Conservation (phyloP, 176 grass and related monocot species). For the Phoenix roebelenii region DNA sequence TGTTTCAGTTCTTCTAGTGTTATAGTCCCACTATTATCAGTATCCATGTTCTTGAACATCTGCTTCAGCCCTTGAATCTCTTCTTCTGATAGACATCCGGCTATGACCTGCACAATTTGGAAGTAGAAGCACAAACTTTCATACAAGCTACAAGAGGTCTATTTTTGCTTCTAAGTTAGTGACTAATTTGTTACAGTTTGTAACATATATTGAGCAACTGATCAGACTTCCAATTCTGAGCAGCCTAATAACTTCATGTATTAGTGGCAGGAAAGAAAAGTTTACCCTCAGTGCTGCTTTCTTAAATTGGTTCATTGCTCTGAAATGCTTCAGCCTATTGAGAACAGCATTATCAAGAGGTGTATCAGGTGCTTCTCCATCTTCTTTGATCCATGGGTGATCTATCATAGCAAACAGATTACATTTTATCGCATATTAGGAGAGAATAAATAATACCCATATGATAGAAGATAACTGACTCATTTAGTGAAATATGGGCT, state of each 20-base stretch:
- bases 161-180: too few relatives aligned
- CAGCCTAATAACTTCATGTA: too few relatives aligned
- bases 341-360: conserved; percentile 75
- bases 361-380: conserved; percentile 67
- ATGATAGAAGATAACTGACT: too few relatives aligned
- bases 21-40: conserved; percentile 74
- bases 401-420: conserved; percentile 21
- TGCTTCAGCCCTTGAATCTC: conserved; percentile 77
- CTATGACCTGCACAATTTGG: conserved; percentile 41
- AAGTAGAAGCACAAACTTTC: neutral
- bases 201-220: too few relatives aligned
- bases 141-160: too few relatives aligned
- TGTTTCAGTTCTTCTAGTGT: conserved; percentile 68
- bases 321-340: conserved; percentile 68
- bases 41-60: conserved; percentile 90
- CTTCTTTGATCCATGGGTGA: conserved; percentile 93
- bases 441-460: too few relatives aligned
- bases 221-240: too few relatives aligned
- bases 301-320: conserved; percentile 90
- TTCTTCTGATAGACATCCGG: conserved; percentile 82
- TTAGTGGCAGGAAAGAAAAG: too few relatives aligned
- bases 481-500: too few relatives aligned
- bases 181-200: too few relatives aligned
- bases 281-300: conserved; percentile 71
- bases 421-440: neutral